A percentile compares a stretch with the other conserved stretches of the same genome.
Conservation (phyloP, 2,329 filamentous ascomycete species). For the Nemania bipapillata region DNA sequence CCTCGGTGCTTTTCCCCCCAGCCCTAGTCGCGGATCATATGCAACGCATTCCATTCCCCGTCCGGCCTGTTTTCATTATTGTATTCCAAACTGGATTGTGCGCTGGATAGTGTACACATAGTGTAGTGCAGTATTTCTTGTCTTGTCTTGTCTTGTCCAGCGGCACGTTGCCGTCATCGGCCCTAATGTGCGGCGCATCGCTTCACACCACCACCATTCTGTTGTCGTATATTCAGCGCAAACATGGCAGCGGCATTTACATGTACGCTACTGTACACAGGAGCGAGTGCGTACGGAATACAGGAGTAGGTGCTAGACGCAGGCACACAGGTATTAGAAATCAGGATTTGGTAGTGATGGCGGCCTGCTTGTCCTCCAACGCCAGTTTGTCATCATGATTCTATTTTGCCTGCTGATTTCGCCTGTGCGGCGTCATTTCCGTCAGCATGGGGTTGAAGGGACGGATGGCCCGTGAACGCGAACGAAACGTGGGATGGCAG, state of each 20-base stretch:
- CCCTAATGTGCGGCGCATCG: constrained; percentile 23
- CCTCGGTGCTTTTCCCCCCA: constrained; percentile 17
- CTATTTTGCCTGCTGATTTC: constrained; percentile 22
- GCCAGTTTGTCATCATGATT: constrained; percentile 30
- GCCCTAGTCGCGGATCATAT: constrained; percentile 22
- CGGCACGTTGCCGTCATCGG: constrained; percentile 32
- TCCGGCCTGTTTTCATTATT: constrained; percentile 11
- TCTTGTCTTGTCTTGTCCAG: not conserved
- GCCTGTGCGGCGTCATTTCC: constrained; percentile 32
- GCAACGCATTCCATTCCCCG: constrained; percentile 29
- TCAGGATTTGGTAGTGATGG: constrained; percentile 35
- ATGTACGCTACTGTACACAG: constrained; percentile 15
- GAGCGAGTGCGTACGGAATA: too few relatives aligned
- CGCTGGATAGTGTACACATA: not conserved
- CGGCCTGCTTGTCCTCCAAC: constrained; percentile 16
- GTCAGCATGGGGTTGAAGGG: constrained; percentile 26
- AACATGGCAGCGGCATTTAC: constrained; percentile 20
- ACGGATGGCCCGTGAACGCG: constrained; percentile 29
- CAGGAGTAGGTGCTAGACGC: not conserved
- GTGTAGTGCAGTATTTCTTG: constrained; percentile 11
- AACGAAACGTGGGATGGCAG: constrained; percentile 39
- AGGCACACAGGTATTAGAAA: constrained; percentile 39
- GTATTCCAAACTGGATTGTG: constrained; percentile 28
- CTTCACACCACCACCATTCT: constrained; percentile 23
- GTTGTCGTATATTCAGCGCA: too few relatives aligned